Percentiles rank a stretch among this genome's conserved stretches.
phyloP scores from a whole-genome alignment of 1,139 yeast genomes.

The Ogataea hybrid region DNA sequence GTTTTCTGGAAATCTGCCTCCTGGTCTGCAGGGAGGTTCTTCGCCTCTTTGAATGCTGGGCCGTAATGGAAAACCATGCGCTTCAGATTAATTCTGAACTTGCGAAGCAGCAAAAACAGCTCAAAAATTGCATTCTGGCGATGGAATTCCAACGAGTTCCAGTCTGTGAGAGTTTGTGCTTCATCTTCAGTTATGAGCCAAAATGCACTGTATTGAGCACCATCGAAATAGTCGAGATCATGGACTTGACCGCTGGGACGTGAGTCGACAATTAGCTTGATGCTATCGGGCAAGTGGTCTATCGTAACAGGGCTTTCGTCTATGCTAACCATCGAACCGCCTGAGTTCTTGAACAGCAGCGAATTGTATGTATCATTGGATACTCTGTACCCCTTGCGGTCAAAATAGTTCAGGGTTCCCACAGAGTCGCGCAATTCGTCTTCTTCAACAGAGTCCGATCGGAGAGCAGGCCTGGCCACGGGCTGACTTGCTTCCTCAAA shows the following conservation, averaged over 20 bases:
- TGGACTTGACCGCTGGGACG: slow-evolving; percentile 26
- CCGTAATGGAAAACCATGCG: slow-evolving; percentile 26
- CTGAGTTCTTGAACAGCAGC: slow-evolving; percentile 1
- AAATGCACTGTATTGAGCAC: slow-evolving; percentile 26
- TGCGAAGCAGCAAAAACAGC: slow-evolving; percentile 15
- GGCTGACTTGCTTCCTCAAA: slow-evolving; percentile 6
- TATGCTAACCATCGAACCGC: slow-evolving; percentile 2
- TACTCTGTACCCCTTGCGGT: slow-evolving; percentile 10
- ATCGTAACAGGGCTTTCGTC: slow-evolving; percentile 8
- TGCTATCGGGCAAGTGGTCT: slow-evolving; percentile 21
- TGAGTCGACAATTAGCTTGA: slow-evolving; percentile 27
- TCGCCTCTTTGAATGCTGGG: slow-evolving; percentile 21
- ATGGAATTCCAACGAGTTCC: slow-evolving; percentile 29
- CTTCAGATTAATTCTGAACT: slow-evolving; percentile 17
- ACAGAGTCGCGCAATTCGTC: slow-evolving; percentile 13
- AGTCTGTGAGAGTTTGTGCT: slow-evolving; percentile 16
- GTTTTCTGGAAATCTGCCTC: slow-evolving; percentile 26
- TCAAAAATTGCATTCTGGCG: slow-evolving; percentile 29
- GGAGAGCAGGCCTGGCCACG: neutral
- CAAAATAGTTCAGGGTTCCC: slow-evolving; percentile 9
- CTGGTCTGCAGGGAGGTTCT: slow-evolving; percentile 18
- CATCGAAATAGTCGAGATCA: slow-evolving; percentile 22
- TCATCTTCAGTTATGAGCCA: slow-evolving; percentile 30
- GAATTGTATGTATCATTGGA: slow-evolving; percentile 8
- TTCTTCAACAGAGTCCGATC: slow-evolving; percentile 10